A percentile compares a stretch with the other conserved stretches of the same genome.
Evolutionary conservation across 2,329 filamentous ascomycete genomes (phyloP).

Genomic region (Oidium heveae): DNA sequence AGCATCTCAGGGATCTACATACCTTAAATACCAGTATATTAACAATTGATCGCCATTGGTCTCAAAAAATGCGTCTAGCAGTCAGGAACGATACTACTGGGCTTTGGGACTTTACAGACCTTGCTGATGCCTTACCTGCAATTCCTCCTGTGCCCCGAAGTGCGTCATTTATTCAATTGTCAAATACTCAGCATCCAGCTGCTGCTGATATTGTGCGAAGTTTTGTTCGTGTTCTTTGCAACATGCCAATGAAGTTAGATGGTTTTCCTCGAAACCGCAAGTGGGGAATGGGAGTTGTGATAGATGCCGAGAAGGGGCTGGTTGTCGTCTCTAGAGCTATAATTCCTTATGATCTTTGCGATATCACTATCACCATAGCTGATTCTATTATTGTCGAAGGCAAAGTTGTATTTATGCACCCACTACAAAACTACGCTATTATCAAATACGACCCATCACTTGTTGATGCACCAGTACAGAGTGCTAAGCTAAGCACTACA

Average conservation of each 20-base stretch:
- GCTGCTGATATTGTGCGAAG: constrained; percentile 86
- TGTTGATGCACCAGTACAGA: constrained; percentile 82
- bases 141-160: constrained; percentile 45
- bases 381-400: constrained; percentile 88
- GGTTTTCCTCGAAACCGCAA: constrained; percentile 91
- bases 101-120: constrained; percentile 79
- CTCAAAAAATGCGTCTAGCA: constrained; percentile 78
- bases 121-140: constrained; percentile 58
- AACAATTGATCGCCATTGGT: constrained; percentile 87
- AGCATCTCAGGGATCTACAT: constrained; percentile 82
- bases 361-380: constrained; percentile 86
- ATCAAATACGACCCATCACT: constrained; percentile 83
- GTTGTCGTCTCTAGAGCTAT: constrained; percentile 87
- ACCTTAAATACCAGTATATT: constrained; percentile 83
- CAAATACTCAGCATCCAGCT: constrained; percentile 65
- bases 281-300: constrained; percentile 89
- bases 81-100: constrained; percentile 75
- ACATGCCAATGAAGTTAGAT: constrained; percentile 87
- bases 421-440: constrained; percentile 87
- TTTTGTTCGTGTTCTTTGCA: constrained; percentile 80
- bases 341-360: constrained; percentile 87
- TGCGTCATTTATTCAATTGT: constrained; percentile 77
- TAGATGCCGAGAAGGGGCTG: constrained; percentile 85
- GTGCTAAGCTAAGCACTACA: constrained; percentile 56
- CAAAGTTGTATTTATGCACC: constrained; percentile 88